Base-by-base conservation (phyloP, 345 rosid species). In the Boechera retrofracta region DNA sequence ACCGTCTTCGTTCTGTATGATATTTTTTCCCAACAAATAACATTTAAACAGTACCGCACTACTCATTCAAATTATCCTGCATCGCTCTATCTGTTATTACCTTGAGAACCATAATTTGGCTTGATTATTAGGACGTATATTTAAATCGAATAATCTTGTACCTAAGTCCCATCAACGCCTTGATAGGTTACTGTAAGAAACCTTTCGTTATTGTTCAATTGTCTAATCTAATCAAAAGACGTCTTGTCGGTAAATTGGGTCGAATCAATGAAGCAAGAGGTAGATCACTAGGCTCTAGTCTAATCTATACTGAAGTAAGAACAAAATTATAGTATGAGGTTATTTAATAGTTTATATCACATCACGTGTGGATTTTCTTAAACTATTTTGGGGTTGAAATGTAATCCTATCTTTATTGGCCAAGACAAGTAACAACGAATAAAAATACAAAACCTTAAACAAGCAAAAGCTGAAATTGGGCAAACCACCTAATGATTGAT, bases 181-280 rank as follows among this genome's bases (percentile, higher is more conserved):
- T 21, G 24, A 21, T 73, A 48, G 70, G 77, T 28, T 39, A 53
- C 63, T 53, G 54, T 62, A 11, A 36, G 26, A 42, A 39, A 16
- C 21, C 16, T 53, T 5, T 54, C 33, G 29, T 15, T 64, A 42
- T 36, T 58, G 57, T 55, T 54, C 18, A 24, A 12, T 55, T 74
- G 33, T 47, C 58, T 32, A 64, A 44, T 64, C 33, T 33, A 35
- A 57, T 56, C 49, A 74, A 74, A 57, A 55, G 72, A 48, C 66
- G 59, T 66, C 58, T 56, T 74, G 78, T 74, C 78, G 72, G 77
- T 10, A 54, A 65, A 54, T 32, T 32, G 48, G 56, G 36, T 73
- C 56, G 71, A 74, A 32, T 44, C 59, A 60, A 61, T 26, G 60
- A 48, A 26, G 16, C 39, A 55, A 32, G 59, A 59, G 15, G 26